Percentiles rank a stretch among this genome's conserved stretches.
These are phyloP conservation scores for Leishmania braziliensis DNA, from an alignment of 208 protist species.

Conservation along the genomic window DNA sequence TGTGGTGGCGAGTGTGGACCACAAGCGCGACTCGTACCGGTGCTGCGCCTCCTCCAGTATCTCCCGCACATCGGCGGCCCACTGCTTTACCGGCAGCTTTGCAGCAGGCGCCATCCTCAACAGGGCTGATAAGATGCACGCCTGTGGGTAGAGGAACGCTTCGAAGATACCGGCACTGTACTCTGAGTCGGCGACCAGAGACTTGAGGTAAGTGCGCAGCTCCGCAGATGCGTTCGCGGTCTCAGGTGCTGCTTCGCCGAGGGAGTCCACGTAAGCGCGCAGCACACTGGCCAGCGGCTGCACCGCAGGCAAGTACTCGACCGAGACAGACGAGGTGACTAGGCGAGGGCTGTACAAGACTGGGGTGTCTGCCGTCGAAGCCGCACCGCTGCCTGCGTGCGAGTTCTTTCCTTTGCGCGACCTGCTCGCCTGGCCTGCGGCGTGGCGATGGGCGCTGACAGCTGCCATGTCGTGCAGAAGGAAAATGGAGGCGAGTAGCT, in stretches of 20 bases:
- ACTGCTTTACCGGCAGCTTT: slow-evolving; percentile 55
- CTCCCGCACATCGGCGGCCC: slow-evolving; percentile 42
- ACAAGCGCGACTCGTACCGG: slow-evolving; percentile 36
- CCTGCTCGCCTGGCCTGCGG: slow-evolving; percentile 30
- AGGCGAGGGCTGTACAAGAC: slow-evolving; percentile 24
- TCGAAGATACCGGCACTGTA: slow-evolving; percentile 42
- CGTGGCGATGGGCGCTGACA: slow-evolving; percentile 44
- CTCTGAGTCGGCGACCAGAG: slow-evolving; percentile 23
- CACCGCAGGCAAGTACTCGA: slow-evolving; percentile 49
- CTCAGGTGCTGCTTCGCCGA: slow-evolving; percentile 23
- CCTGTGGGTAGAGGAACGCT: slow-evolving; percentile 68
- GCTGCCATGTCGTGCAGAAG: slow-evolving; percentile 71
- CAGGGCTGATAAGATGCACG: slow-evolving; percentile 58
- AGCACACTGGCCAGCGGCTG: slow-evolving; percentile 40
- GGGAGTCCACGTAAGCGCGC: slow-evolving; percentile 37
- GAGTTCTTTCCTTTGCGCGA: slow-evolving; percentile 42
- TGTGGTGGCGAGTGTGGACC: slow-evolving; percentile 18
- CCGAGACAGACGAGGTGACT: neutral
- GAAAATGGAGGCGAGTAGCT: slow-evolving; percentile 60
- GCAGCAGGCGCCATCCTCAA: slow-evolving; percentile 45
- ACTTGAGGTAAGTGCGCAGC: slow-evolving; percentile 29
- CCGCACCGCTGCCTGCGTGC: neutral
- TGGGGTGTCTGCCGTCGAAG: slow-evolving; percentile 1
- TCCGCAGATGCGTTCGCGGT: slow-evolving; percentile 23
- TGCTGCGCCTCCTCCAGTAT: slow-evolving; percentile 36